Percentiles rank a stretch among this genome's conserved stretches.
Conservation (phyloP, 2,329 filamentous ascomycete species). For the Orbilia ellipsospora region DNA sequence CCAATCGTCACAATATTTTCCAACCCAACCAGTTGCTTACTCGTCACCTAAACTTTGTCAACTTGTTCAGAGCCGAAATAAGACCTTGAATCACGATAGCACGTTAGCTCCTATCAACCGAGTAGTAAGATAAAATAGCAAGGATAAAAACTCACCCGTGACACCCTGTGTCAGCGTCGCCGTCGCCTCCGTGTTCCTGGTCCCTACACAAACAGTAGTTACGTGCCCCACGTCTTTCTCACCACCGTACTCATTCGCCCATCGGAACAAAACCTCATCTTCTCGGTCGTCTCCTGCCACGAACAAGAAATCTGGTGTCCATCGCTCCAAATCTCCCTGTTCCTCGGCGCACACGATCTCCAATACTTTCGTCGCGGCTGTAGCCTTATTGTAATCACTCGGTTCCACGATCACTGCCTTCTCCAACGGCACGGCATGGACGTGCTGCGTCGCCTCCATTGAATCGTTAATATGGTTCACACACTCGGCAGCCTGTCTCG, state of each 20-base stretch:
- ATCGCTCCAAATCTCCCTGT: conserved; percentile 60
- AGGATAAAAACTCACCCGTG: conserved; percentile 73
- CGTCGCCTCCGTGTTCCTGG: conserved; percentile 85
- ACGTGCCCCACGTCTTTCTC: conserved; percentile 73
- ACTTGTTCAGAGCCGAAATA: conserved; percentile 22
- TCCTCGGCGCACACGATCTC: conserved; percentile 66
- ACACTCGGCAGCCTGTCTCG: conserved; percentile 85
- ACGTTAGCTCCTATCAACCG: conserved; percentile 39
- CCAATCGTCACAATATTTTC: not conserved
- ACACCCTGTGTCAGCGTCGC: conserved; percentile 90
- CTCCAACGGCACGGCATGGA: conserved; percentile 84
- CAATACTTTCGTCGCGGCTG: conserved; percentile 80
- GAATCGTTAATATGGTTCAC: conserved; percentile 95
- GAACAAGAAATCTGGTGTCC: conserved; percentile 81
- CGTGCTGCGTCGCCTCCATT: conserved; percentile 77
- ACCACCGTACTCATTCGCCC: conserved; percentile 82
- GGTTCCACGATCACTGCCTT: conserved; percentile 86
- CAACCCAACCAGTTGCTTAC: not conserved
- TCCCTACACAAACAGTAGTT: conserved; percentile 86
- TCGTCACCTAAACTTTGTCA: conserved; percentile 41
- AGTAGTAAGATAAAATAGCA: conserved; percentile 7
- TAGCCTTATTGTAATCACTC: conserved; percentile 86
- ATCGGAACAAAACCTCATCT: conserved; percentile 92
- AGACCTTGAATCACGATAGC: conserved; percentile 9
- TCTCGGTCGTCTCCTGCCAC: conserved; percentile 91